phyloP scores from a whole-genome alignment of 176 grass and related monocot genomes.

The Oryza meyeriana region DNA sequence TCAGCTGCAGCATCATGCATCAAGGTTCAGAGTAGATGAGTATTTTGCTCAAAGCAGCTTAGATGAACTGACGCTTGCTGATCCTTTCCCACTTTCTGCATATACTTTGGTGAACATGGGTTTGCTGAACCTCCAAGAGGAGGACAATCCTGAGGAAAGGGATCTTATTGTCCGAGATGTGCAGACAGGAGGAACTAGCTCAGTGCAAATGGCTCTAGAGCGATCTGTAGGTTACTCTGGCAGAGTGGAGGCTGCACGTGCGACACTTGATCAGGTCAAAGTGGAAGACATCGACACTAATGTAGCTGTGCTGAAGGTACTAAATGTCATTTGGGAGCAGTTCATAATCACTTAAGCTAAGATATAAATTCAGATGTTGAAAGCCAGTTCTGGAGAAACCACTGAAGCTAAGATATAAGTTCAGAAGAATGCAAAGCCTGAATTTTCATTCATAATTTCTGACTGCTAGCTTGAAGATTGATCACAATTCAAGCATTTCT shows the following conservation, averaged over 20 bases:
- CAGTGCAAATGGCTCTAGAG: constrained; percentile 68
- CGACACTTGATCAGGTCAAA: constrained; percentile 78
- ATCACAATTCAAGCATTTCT: not conserved
- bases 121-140: constrained; percentile 46
- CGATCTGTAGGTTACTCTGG: constrained; percentile 67
- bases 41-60: constrained; percentile 27
- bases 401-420: not conserved
- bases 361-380: not conserved
- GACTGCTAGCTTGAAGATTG: not conserved
- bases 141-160: constrained; percentile 41
- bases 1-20: constrained; percentile 47
- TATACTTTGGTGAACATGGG: constrained; percentile 63
- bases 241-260: constrained; percentile 59
- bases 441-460: not conserved
- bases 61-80: constrained; percentile 31
- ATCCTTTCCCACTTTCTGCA: constrained; percentile 61
- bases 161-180: constrained; percentile 44
- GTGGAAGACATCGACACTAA: constrained; percentile 89
- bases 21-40: constrained; percentile 31
- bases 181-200: constrained; percentile 57
- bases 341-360: not conserved
- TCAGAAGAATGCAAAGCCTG: not conserved
- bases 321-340: not conserved
- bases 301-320: constrained; percentile 76
- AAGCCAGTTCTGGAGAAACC: not conserved